Percentiles rank a stretch among this genome's conserved stretches.
Evolutionary conservation across 2,329 filamentous ascomycete species (phyloP).

Genomic region (Alternaria burnsii): DNA sequence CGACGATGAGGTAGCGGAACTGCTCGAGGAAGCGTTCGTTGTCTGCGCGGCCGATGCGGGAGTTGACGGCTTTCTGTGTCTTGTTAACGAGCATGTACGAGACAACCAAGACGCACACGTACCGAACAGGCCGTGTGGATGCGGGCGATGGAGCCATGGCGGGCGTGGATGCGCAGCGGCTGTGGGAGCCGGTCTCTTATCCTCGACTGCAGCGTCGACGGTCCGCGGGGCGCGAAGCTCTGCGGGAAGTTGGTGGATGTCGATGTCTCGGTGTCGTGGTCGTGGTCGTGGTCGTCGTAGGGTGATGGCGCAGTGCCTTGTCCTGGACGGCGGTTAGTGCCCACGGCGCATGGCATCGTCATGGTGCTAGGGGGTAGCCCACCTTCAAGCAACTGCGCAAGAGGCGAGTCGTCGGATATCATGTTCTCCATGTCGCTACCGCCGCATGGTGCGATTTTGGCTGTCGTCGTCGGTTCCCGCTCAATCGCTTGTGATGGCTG

Average conservation of each 20-base stretch:
- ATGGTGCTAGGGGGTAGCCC: background rate
- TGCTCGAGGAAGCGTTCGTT: constrained; percentile 88
- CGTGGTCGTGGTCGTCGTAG: constrained; percentile 26
- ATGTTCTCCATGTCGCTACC: constrained; percentile 77
- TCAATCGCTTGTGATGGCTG: constrained; percentile 18
- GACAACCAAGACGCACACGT: constrained; percentile 3
- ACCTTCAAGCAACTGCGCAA: constrained; percentile 89
- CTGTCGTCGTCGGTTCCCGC: constrained; percentile 26
- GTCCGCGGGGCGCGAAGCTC: constrained; percentile 61
- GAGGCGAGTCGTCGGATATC: constrained; percentile 84
- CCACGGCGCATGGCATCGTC: constrained; percentile 9
- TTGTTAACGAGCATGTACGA: constrained; percentile 20
- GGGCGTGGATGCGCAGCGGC: constrained; percentile 53
- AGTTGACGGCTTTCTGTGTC: constrained; percentile 72
- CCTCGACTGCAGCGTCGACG: constrained; percentile 58
- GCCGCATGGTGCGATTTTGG: constrained; percentile 39
- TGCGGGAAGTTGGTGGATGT: constrained; percentile 19
- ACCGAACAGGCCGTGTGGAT: constrained; percentile 52
- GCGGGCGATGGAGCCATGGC: constrained; percentile 49
- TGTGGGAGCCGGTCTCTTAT: constrained; percentile 60
- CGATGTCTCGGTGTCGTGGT: constrained; percentile 18
- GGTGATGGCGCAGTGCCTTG: constrained; percentile 43
- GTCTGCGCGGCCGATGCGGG: constrained; percentile 76
- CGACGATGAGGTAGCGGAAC: constrained; percentile 92
- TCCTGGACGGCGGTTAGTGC: constrained; percentile 41